Base-by-base conservation (phyloP, 148 eudicot genomes). In the Persicaria maculosa region DNA sequence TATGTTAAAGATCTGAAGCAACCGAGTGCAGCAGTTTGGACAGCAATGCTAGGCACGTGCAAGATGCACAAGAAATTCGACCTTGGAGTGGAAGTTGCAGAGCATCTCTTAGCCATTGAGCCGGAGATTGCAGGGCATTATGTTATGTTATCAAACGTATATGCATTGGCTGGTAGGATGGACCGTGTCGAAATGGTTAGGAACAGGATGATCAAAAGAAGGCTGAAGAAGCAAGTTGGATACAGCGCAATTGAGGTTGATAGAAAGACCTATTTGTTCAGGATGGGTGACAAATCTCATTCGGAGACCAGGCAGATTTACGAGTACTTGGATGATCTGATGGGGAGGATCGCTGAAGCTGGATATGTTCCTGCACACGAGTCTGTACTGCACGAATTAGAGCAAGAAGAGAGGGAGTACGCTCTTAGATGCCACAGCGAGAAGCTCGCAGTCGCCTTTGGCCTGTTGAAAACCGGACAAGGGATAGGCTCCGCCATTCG, bases 391-490 rank as follows among this genome's bases (percentile, higher is more conserved):
- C 92, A 89, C 43, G 90, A 86, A 75, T 68, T 89, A 77, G 92
- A 86, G 78, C 86, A 89, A 78, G 92, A 89, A 67, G 92, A 89
- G 74, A 83, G 76, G 65, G 87, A 84, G 44, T 73, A 75, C 67
- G 89, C 84, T 15, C 79, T 89, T 48, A 73, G 89, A 76, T 87
- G 84, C 62, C 93, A 89, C 31, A 89, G 93, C 44, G 93, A 89
- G 79, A 89, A 87, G 85, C 88, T 89, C 10, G 93, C 93, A 1
- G 74, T 89, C 43, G 84, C 93, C 8, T 89, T 79, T 74, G 93
- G 90, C 50, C 79, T 89, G 76, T 31, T 87, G 75, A 87, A 75
- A 71, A 78, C 80, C 11, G 76, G 79, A 54, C 47, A 65, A 20
- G 16, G 50, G 9, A 76, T 58, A 25, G 80, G 82, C 16, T 69